Evolutionary conservation across 2,329 filamentous ascomycete species (phyloP).

Genomic region (Clarireedia hainanense): DNA sequence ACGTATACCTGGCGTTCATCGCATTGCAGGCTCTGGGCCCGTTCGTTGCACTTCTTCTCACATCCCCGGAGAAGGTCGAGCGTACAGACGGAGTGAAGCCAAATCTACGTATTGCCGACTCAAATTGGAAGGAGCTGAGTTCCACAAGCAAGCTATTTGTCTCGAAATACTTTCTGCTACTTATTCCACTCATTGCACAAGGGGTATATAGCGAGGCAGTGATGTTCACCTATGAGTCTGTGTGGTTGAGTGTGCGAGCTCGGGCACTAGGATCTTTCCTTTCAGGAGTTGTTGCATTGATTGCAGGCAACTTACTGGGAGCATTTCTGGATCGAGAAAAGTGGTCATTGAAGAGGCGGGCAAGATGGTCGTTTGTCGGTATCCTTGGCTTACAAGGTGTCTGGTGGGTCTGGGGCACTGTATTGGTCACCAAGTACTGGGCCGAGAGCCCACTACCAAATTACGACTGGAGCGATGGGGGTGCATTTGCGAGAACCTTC

Average conservation of each 20-base stretch:
- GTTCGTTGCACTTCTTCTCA: slow-evolving; percentile 56
- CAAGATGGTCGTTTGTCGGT: slow-evolving; percentile 20
- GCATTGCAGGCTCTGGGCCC: slow-evolving; percentile 59
- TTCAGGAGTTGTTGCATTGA: slow-evolving; percentile 58
- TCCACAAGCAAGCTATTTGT: slow-evolving; percentile 51
- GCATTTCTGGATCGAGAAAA: slow-evolving; percentile 20
- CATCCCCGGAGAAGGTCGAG: slow-evolving; percentile 52
- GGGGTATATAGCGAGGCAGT: slow-evolving; percentile 65
- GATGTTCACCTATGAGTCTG: slow-evolving; percentile 59
- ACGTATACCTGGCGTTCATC: slow-evolving; percentile 63
- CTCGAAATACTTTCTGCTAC: slow-evolving; percentile 52
- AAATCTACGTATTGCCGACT: slow-evolving; percentile 47
- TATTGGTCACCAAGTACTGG: slow-evolving; percentile 55
- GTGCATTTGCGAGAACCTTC: slow-evolving; percentile 56
- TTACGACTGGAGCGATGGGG: slow-evolving; percentile 56
- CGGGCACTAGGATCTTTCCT: slow-evolving; percentile 65
- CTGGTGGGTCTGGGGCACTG: slow-evolving; percentile 66
- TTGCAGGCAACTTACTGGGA: slow-evolving; percentile 58
- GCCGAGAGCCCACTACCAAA: slow-evolving; percentile 41
- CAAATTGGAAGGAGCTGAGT: slow-evolving; percentile 51
- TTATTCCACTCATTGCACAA: slow-evolving; percentile 61
- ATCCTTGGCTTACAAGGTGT: slow-evolving; percentile 47
- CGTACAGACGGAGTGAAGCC: slow-evolving; percentile 58
- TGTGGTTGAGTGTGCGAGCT: slow-evolving; percentile 64
- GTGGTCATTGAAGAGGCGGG: slow-evolving; percentile 20